phyloP scores from a whole-genome alignment of 2,329 filamentous ascomycete species.

The Exophiala bonariae region DNA sequence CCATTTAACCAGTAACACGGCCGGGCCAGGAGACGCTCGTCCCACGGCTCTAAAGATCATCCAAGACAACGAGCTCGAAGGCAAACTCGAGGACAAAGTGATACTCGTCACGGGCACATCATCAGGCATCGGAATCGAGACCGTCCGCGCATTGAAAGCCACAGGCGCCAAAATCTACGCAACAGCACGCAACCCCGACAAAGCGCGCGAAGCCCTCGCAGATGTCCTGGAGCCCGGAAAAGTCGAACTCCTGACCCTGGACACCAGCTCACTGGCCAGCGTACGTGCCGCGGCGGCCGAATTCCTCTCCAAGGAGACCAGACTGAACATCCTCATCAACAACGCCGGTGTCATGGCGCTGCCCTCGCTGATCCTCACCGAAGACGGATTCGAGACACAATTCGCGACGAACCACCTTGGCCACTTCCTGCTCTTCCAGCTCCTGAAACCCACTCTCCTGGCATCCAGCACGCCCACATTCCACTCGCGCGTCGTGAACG shows the following conservation, averaged over 20 bases:
- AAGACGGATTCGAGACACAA: slow-evolving; percentile 52
- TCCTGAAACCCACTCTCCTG: slow-evolving; percentile 48
- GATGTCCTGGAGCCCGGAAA: slow-evolving; percentile 26
- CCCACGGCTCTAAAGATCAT: slow-evolving; percentile 27
- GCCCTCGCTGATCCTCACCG: slow-evolving; percentile 36
- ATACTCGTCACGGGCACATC: slow-evolving; percentile 42
- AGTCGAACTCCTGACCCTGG: slow-evolving; percentile 37
- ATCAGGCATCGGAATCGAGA: slow-evolving; percentile 41
- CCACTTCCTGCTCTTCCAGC: slow-evolving; percentile 56
- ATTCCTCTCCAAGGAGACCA: slow-evolving; percentile 30
- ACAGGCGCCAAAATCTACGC: slow-evolving; percentile 42
- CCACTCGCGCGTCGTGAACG: slow-evolving; percentile 47
- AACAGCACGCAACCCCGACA: slow-evolving; percentile 37
- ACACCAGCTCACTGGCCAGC: slow-evolving; percentile 34
- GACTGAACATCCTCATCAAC: slow-evolving; percentile 41
- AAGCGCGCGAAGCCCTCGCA: slow-evolving; percentile 32
- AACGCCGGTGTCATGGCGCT: slow-evolving; percentile 50
- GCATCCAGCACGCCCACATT: slow-evolving; percentile 38
- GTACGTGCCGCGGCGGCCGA: slow-evolving; percentile 32
- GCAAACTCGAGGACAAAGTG: slow-evolving; percentile 32
- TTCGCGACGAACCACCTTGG: slow-evolving; percentile 56
- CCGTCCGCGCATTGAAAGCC: slow-evolving; percentile 36
- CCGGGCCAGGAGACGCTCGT: slow-evolving; percentile 27
- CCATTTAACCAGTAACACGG: slow-evolving; percentile 21
- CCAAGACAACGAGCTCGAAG: slow-evolving; percentile 28